A percentile compares a stretch with the other conserved stretches of the same genome.
Evolutionary conservation across 2,329 filamentous ascomycete genomes (phyloP).

Genomic region (Coniochaeta sp.): DNA sequence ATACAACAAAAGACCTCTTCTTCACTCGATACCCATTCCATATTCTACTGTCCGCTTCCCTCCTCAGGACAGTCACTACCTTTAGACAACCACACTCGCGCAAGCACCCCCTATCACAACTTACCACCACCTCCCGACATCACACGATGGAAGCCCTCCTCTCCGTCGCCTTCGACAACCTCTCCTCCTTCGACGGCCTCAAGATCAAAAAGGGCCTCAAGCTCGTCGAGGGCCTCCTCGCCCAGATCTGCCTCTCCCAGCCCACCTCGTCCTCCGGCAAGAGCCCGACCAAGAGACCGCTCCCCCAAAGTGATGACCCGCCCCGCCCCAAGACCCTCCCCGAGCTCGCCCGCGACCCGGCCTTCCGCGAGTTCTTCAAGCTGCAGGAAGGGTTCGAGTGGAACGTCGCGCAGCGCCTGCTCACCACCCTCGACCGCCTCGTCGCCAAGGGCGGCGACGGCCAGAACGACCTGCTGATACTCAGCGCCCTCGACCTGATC

Average conservation of each 20-base stretch:
- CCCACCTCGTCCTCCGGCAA: conserved; percentile 15
- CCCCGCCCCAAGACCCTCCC: conserved; percentile 54
- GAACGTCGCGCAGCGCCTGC: conserved; percentile 85
- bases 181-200: conserved; percentile 81
- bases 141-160: conserved; percentile 77
- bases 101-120: not conserved
- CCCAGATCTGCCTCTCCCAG: conserved; percentile 81
- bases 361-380: conserved; percentile 93
- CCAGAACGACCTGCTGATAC: conserved; percentile 80
- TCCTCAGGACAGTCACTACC: not conserved
- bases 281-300: conserved; percentile 2
- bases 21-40: not conserved
- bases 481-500: conserved; percentile 80
- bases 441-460: conserved; percentile 76
- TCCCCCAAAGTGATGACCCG: conserved; percentile 11
- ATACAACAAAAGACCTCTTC: not conserved
- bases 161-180: conserved; percentile 90
- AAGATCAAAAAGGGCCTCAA: conserved; percentile 92
- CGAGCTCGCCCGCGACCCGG: conserved; percentile 72
- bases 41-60: not conserved
- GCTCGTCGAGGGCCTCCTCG: conserved; percentile 88
- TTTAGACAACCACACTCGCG: not conserved
- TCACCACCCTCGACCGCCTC: conserved; percentile 78
- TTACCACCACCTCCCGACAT: not conserved
- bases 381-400: conserved; percentile 96